Evolutionary conservation across 2,329 filamentous ascomycete species (phyloP).

Genomic region (Bimuria novae-zelandiae): DNA sequence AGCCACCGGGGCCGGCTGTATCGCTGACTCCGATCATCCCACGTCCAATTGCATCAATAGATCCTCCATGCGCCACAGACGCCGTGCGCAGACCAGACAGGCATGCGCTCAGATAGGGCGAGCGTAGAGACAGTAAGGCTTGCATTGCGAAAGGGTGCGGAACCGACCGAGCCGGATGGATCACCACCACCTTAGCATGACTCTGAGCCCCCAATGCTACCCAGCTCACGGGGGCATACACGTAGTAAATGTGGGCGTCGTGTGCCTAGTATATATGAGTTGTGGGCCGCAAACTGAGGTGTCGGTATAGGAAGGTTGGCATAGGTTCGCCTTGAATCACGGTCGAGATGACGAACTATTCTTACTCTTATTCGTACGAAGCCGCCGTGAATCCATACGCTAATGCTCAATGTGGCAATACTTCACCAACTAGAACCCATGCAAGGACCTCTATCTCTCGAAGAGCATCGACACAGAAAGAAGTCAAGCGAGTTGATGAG

Average conservation of each 20-base stretch:
- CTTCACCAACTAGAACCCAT: slow-evolving; percentile 4
- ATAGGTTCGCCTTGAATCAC: not conserved
- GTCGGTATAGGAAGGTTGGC: slow-evolving; percentile 3
- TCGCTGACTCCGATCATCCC: not conserved
- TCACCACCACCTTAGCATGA: not conserved
- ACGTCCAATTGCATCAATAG: not conserved
- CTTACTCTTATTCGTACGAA: not conserved
- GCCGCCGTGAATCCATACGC: slow-evolving; percentile 1
- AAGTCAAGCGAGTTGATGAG: slow-evolving; percentile 18
- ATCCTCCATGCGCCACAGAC: not conserved
- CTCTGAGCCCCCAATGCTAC: slow-evolving; percentile 1
- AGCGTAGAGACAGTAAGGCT: slow-evolving; percentile 1
- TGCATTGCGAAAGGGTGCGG: not conserved
- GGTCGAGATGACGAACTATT: slow-evolving; percentile 5
- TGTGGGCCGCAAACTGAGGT: not conserved
- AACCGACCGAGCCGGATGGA: not conserved
- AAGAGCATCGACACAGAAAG: slow-evolving; percentile 19
- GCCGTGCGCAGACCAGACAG: not conserved
- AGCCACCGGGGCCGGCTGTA: not conserved
- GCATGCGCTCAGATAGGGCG: not conserved
- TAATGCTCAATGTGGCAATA: slow-evolving; percentile 6
- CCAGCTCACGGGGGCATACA: not conserved
- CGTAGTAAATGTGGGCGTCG: not conserved
- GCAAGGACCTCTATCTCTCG: not conserved
- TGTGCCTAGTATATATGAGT: slow-evolving; percentile 1